Percentiles rank a stretch among this genome's conserved stretches.
These are phyloP conservation scores for Hypoxylon subgilvum DNA, from an alignment of 495 filamentous ascomycete species.

Conservation along the genomic window DNA sequence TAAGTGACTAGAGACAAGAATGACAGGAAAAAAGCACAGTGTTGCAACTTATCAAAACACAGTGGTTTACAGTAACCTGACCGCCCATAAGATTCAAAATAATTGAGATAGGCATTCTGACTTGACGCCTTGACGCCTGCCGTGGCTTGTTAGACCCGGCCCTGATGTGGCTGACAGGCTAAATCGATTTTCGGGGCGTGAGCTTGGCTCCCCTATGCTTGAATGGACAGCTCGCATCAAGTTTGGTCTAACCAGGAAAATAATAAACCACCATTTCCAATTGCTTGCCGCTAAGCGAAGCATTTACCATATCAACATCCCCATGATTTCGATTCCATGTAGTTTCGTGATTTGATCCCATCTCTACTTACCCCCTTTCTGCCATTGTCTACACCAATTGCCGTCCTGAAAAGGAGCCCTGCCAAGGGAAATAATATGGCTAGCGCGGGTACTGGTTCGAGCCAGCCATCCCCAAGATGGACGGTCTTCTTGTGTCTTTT, in stretches of 20 bases:
- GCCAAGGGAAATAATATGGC: conserved; percentile 33
- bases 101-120: no score
- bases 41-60: no score
- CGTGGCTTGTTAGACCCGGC: background rate
- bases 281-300: conserved; percentile 19
- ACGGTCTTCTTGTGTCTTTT: conserved; percentile 59
- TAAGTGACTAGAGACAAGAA: no score
- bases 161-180: conserved; percentile 18
- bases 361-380: conserved; percentile 15
- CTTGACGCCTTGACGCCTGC: no score
- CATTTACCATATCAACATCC: conserved; percentile 17
- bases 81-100: no score
- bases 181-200: conserved; percentile 17
- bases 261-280: conserved; percentile 11
- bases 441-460: conserved; percentile 40
- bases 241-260: background rate
- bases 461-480: conserved; percentile 62
- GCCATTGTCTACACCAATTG: conserved; percentile 12
- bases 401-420: conserved; percentile 11
- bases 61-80: no score
- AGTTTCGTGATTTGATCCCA: conserved; percentile 14
- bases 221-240: conserved; percentile 30
- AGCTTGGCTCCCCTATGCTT: conserved; percentile 1
- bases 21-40: no score
- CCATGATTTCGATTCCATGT: conserved; percentile 16